Conservation (phyloP, 805 yeast species). For the Torulaspora delbrueckii region DNA sequence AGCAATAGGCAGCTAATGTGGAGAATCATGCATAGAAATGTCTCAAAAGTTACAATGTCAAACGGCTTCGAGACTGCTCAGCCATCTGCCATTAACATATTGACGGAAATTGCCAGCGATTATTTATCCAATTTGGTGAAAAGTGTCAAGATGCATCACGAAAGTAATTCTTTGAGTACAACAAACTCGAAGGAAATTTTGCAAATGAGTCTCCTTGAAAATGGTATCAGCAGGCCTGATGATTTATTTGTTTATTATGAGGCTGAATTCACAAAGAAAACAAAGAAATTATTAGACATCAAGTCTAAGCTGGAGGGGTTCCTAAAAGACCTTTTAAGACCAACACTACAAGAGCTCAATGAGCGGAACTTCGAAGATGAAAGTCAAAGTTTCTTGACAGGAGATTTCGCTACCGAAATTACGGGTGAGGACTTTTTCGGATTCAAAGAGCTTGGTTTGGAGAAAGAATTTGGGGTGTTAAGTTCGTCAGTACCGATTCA, state of each 20-base stretch:
- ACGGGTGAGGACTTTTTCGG: constrained; percentile 97
- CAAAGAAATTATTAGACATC: constrained; percentile 63
- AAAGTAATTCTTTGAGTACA: constrained; percentile 44
- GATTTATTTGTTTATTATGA: constrained; percentile 67
- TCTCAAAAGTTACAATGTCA: constrained; percentile 80
- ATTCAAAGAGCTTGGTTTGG: constrained; percentile 87
- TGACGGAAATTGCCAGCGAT: constrained; percentile 79
- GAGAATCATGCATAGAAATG: constrained; percentile 59
- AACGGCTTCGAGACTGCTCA: constrained; percentile 87
- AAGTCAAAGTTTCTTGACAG: constrained; percentile 89
- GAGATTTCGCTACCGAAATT: constrained; percentile 87
- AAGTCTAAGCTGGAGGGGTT: constrained; percentile 61
- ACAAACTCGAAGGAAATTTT: constrained; percentile 43
- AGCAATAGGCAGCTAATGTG: constrained; percentile 57
- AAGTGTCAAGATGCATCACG: constrained; percentile 66
- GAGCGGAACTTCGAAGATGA: constrained; percentile 83
- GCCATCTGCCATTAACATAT: constrained; percentile 66
- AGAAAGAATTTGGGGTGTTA: constrained; percentile 81
- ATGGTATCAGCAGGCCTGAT: constrained; percentile 80
- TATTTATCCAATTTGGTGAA: constrained; percentile 70
- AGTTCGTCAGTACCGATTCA: constrained; percentile 87
- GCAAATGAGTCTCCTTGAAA: constrained; percentile 64
- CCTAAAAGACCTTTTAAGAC: constrained; percentile 76
- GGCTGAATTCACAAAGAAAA: constrained; percentile 66
- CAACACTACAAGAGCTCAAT: constrained; percentile 63